These are phyloP conservation scores for Melastoma candidum DNA, from an alignment of 441 rosid species.

Conservation along the genomic window DNA sequence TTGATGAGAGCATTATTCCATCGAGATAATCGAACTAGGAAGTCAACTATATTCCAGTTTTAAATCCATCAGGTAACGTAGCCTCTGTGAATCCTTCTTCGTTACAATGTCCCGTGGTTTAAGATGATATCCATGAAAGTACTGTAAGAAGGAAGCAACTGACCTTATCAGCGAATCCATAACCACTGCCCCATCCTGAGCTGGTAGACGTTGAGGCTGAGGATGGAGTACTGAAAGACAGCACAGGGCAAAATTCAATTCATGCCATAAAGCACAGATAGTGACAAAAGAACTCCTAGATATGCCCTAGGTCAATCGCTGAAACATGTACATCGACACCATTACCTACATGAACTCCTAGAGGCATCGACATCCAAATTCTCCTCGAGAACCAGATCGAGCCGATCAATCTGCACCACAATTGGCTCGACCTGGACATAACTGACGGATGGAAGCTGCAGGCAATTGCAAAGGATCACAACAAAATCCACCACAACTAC, in stretches of 20 bases:
- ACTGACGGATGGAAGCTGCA: constrained; percentile 82
- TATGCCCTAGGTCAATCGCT: too few species aligned
- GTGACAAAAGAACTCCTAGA: not conserved
- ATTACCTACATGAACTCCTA: constrained; percentile 55
- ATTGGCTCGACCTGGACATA: constrained; percentile 87
- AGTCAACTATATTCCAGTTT: too few species aligned
- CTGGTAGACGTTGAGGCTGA: constrained; percentile 20
- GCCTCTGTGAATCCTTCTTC: too few species aligned
- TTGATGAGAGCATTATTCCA: too few species aligned
- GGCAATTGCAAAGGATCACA: not conserved
- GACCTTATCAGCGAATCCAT: constrained; percentile 99
- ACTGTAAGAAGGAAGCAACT: not conserved
- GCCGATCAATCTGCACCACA: constrained; percentile 81
- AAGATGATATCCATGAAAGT: too few species aligned
- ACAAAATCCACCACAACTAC: not conserved
- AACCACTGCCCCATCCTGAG: constrained; percentile 70
- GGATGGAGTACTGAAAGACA: constrained; percentile 45
- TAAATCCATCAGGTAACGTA: too few species aligned
- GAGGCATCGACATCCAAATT: constrained; percentile 51
- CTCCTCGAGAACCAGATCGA: constrained; percentile 96
- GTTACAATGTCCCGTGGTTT: too few species aligned
- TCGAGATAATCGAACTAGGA: too few species aligned
- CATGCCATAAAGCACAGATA: constrained; percentile 1
- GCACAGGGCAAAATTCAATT: constrained; percentile 5
- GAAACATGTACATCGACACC: not conserved